phyloP scores from a whole-genome alignment of 139 green algal species.

The Closterium sp. region DNA sequence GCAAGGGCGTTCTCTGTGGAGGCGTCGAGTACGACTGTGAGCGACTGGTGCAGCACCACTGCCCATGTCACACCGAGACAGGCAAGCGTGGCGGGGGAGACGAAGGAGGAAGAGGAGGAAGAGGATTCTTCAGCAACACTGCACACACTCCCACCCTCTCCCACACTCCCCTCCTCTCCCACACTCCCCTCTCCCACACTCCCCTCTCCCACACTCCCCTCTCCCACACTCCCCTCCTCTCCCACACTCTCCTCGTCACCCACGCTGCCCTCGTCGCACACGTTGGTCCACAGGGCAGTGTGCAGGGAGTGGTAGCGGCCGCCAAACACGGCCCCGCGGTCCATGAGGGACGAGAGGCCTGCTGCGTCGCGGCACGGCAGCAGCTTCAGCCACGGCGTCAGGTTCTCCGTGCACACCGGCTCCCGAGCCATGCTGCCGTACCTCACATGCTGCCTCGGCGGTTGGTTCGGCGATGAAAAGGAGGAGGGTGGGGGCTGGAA shows the following conservation, averaged over 20 bases:
- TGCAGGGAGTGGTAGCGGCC: constrained; percentile 63
- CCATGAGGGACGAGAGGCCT: constrained; percentile 55
- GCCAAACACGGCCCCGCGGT: constrained; percentile 60
- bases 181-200: not conserved
- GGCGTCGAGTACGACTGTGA: not conserved
- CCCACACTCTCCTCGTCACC: constrained; percentile 8
- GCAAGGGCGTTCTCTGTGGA: not conserved
- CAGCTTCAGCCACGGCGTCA: constrained; percentile 87
- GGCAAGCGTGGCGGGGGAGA: not conserved
- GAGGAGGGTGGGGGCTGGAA: not conserved
- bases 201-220: not conserved
- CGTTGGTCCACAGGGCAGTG: not conserved
- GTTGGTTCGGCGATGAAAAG: not conserved
- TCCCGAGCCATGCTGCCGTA: constrained; percentile 73
- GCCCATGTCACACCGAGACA: not conserved
- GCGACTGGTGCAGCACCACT: not conserved
- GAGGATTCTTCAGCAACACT: not conserved
- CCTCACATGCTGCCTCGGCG: not conserved
- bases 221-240: not conserved
- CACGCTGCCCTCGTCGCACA: not conserved
- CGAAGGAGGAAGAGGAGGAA: no score
- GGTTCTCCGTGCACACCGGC: constrained; percentile 84
- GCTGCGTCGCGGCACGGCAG: constrained; percentile 73
- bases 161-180: not conserved
- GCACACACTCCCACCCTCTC: not conserved